These are phyloP conservation scores for Fusarium verticillioides DNA, from an alignment of 2,329 filamentous ascomycete species.

Conservation along the genomic window DNA sequence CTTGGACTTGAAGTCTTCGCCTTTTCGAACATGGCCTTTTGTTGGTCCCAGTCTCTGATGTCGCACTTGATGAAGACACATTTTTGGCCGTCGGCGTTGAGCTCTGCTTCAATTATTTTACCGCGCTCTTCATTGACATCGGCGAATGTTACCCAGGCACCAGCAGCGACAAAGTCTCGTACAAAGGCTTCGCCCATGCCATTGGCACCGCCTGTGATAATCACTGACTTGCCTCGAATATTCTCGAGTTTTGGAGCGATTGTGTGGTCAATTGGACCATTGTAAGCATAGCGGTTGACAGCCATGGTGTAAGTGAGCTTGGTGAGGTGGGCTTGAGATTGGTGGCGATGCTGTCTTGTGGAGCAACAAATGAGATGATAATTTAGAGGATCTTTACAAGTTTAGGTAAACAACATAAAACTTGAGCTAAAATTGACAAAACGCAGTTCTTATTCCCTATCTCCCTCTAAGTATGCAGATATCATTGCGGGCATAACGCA, in stretches of 20 bases:
- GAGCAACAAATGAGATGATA: not conserved
- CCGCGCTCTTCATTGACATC: conserved; percentile 52
- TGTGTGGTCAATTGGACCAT: conserved; percentile 36
- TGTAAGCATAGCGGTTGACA: conserved; percentile 32
- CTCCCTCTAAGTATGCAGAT: not conserved
- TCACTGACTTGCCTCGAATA: conserved; percentile 56
- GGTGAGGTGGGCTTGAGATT: not conserved
- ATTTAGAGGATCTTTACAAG: not conserved
- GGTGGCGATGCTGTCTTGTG: not conserved
- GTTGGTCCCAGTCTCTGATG: conserved; percentile 56
- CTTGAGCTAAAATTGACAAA: not conserved
- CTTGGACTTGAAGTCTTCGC: conserved; percentile 51
- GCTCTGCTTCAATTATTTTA: conserved; percentile 46
- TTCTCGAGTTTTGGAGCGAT: not conserved
- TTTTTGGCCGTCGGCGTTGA: conserved; percentile 38
- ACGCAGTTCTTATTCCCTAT: not conserved
- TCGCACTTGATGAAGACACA: conserved; percentile 55
- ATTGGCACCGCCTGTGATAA: conserved; percentile 60
- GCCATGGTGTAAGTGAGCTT: conserved; percentile 3
- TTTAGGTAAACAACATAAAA: not conserved
- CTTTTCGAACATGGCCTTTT: conserved; percentile 54
- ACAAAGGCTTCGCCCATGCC: conserved; percentile 54
- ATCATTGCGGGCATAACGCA: rapidly evolving
- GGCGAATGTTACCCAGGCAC: conserved; percentile 55
- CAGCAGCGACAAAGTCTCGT: conserved; percentile 49